Base-by-base conservation (phyloP, 306 rosid genomes). In the Rosa persica region DNA sequence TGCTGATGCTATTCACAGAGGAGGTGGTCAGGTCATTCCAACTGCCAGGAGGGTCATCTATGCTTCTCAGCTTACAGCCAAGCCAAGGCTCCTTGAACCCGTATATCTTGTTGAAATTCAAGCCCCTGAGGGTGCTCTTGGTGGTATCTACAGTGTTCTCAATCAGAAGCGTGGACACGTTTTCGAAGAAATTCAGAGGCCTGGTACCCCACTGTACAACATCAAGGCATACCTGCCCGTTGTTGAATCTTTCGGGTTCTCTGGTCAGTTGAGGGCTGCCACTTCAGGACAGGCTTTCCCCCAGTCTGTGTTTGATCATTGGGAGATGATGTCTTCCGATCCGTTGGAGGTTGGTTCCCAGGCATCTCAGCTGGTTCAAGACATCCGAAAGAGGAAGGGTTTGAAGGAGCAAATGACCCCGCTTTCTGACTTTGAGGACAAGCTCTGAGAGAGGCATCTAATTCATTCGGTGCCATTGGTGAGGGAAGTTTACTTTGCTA, bases 211-310 rank as follows among this genome's bases (percentile, higher is more conserved):
- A 12, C 90, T 92, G 0, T 92, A 92, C 88, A 92, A 89, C 87
- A 86, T 92, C 70, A 92, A 92, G 80, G 97, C 93, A 3, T 91
- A 91, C 82, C 88, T 93, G 3, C 98, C 96, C 0, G 98, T 89
- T 16, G 2, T 89, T 0, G 98, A 93, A 83, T 93, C 98, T 0
- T 93, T 93, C 0, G 95, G 97, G 13, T 93, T 93, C 89, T 93
- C 94, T 1, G 76, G 88, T 75, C 48, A 80, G 43, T 72, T 94
- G 87, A 92, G 98, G 78, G 98, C 97, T 67, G 79, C 98, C 22
- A 94, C 98, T 68, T 92, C 98, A 0, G 98, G 98, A 0, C 98
- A 94, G 82, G 98, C 98, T 7, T 94, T 94, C 91, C 97, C 97
- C 0, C 97, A 92, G 54, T 92, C 90, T 73, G 97, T 94, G 43